phyloP scores from a whole-genome alignment of 2,329 filamentous ascomycete species.

The Fusarium tricinctum region DNA sequence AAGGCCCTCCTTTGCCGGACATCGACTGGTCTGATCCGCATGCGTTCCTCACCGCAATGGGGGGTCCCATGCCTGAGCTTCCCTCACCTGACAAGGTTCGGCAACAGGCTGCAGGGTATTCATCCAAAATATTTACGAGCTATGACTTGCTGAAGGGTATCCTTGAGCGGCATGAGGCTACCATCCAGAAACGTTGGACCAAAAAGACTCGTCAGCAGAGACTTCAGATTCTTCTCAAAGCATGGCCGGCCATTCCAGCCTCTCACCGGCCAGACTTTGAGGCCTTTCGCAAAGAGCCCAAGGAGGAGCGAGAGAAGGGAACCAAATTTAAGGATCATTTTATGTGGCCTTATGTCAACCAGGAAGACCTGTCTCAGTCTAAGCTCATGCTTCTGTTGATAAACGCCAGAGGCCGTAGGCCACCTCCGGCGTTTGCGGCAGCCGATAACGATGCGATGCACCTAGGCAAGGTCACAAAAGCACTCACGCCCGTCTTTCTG shows the following conservation, averaged over 20 bases:
- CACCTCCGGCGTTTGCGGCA: slow-evolving; percentile 62
- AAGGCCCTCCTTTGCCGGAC: too few species aligned
- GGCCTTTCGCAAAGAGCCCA: slow-evolving; percentile 49
- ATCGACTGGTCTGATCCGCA: too few species aligned
- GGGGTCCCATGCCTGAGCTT: too few species aligned
- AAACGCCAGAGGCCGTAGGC: slow-evolving; percentile 64
- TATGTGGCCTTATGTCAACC: slow-evolving; percentile 67
- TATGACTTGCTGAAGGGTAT: slow-evolving; percentile 48
- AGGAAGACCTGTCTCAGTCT: slow-evolving; percentile 65
- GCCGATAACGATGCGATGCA: slow-evolving; percentile 58
- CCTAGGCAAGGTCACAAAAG: slow-evolving; percentile 48
- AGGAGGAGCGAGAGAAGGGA: slow-evolving; percentile 25
- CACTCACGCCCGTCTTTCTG: slow-evolving; percentile 49
- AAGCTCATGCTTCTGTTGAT: slow-evolving; percentile 65
- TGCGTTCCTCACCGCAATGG: too few species aligned
- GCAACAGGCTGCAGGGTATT: too few species aligned
- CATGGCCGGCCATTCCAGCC: slow-evolving; percentile 65
- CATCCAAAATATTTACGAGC: neutral
- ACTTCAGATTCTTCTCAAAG: slow-evolving; percentile 60
- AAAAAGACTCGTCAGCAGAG: slow-evolving; percentile 66
- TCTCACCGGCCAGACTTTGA: slow-evolving; percentile 67
- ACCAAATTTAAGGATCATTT: slow-evolving; percentile 54
- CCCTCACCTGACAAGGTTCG: too few species aligned
- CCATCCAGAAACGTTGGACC: slow-evolving; percentile 66
- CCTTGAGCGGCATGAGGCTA: slow-evolving; percentile 64